phyloP scores from a whole-genome alignment of 2,329 filamentous ascomycete species.

The Fusarium sp. region DNA sequence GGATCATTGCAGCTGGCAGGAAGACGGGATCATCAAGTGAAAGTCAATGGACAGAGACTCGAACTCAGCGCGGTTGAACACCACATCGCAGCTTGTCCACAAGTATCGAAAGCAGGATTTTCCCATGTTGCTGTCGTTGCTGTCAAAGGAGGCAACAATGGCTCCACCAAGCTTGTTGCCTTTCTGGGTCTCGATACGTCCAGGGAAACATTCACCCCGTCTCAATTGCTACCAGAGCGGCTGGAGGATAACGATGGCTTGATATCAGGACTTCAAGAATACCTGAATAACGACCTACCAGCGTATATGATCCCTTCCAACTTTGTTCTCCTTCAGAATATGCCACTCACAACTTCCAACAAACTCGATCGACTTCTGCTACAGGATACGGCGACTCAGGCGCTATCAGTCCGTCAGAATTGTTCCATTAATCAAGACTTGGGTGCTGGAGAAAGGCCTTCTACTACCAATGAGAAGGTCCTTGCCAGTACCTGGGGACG shows the following conservation, averaged over 20 bases:
- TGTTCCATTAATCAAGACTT: background rate
- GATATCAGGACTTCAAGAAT: background rate
- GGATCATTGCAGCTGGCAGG: background rate
- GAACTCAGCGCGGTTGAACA: constrained; percentile 4
- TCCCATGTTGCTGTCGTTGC: background rate
- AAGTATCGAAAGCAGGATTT: background rate
- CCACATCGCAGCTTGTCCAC: background rate
- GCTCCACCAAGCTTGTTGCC: background rate
- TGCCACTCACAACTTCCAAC: constrained; percentile 4
- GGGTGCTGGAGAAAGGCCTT: background rate
- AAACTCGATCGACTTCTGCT: constrained; percentile 1
- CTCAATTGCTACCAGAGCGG: background rate
- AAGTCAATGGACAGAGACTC: constrained; percentile 2
- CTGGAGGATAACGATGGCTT: background rate
- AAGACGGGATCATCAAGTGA: constrained; percentile 10
- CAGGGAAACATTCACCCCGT: background rate
- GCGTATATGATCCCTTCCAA: background rate
- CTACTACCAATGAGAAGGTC: background rate
- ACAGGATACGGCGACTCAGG: background rate
- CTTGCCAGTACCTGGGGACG: background rate
- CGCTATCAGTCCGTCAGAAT: background rate
- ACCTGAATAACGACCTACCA: background rate
- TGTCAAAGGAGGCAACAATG: background rate
- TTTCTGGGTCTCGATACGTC: background rate
- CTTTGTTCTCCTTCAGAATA: background rate